These are phyloP conservation scores for Thecaphora thlaspeos DNA, from an alignment of 1,284 basidiomycete species.

Conservation along the genomic window DNA sequence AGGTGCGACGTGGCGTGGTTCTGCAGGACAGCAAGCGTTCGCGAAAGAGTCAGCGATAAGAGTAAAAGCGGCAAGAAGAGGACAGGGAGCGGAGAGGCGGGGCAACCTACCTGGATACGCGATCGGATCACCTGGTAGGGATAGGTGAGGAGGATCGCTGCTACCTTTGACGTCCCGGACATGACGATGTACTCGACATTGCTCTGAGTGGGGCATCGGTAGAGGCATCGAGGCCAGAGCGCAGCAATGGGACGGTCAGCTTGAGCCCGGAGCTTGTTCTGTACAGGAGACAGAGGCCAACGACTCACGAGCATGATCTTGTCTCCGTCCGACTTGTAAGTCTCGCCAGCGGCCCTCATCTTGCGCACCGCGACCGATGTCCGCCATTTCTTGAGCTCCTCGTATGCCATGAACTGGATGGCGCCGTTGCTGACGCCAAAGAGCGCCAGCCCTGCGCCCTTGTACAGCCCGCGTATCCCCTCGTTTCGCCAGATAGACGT, in stretches of 20 bases:
- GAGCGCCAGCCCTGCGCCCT: slow-evolving; percentile 82
- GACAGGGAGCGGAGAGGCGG: too few species aligned
- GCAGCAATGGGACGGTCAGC: neutral
- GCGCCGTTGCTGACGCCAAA: slow-evolving; percentile 94
- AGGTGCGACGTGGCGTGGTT: slow-evolving; percentile 59
- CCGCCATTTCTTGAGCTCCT: slow-evolving; percentile 87
- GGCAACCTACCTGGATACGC: slow-evolving; percentile 74
- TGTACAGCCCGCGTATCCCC: slow-evolving; percentile 78
- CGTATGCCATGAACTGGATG: slow-evolving; percentile 93
- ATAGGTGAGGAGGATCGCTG: slow-evolving; percentile 83
- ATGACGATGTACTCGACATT: slow-evolving; percentile 89
- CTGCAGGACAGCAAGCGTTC: slow-evolving; percentile 53
- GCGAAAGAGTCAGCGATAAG: slow-evolving; percentile 20
- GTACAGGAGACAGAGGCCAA: neutral
- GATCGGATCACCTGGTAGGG: slow-evolving; percentile 97
- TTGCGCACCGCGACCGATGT: slow-evolving; percentile 54
- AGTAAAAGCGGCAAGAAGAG: neutral
- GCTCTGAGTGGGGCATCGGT: slow-evolving; percentile 70
- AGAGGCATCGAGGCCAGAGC: neutral
- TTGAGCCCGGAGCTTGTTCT: slow-evolving; percentile 14
- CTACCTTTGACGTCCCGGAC: slow-evolving; percentile 85
- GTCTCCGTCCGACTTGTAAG: slow-evolving; percentile 4
- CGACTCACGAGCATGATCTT: slow-evolving; percentile 19
- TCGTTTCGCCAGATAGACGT: slow-evolving; percentile 59
- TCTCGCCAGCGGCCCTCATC: neutral